A percentile compares a stretch with the other conserved stretches of the same genome.
phyloP scores from a whole-genome alignment of 202 grass and related monocot species.

The Carex sylvatica region DNA sequence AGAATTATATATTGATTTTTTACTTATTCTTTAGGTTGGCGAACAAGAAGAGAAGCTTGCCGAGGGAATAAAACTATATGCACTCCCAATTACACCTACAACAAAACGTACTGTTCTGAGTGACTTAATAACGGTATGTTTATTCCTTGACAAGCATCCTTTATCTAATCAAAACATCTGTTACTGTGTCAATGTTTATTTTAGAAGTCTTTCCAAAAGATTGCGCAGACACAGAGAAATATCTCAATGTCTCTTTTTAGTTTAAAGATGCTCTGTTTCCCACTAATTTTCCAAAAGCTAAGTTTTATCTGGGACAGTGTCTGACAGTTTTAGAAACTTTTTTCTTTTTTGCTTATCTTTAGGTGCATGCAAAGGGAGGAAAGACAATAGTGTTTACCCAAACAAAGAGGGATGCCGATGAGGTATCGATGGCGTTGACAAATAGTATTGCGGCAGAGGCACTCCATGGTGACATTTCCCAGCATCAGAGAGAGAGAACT shows the following conservation, averaged over 20 bases:
- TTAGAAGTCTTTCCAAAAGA: background rate
- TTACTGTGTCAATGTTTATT: background rate
- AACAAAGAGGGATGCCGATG: constrained; percentile 89
- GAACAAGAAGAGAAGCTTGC: constrained; percentile 94
- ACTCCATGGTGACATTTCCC: constrained; percentile 97
- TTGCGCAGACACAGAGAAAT: background rate
- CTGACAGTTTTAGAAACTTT: background rate
- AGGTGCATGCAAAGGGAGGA: constrained; percentile 99
- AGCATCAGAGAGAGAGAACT: constrained; percentile 97
- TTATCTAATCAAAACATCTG: background rate
- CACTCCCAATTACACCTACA: constrained; percentile 69
- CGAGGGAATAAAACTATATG: constrained; percentile 95
- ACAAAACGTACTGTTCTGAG: constrained; percentile 91
- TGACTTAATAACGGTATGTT: constrained; percentile 84
- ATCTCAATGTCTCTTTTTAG: background rate
- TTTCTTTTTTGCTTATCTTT: background rate
- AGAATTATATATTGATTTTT: background rate
- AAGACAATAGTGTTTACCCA: constrained; percentile 98
- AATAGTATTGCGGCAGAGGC: constrained; percentile 95
- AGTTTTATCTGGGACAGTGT: background rate
- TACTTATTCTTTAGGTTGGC: constrained; percentile 60
- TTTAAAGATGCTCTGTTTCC: background rate
- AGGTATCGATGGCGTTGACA: constrained; percentile 75
- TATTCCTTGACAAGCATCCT: background rate
- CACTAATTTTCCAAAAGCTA: background rate